Evolutionary conservation across 352 stramenopile species (phyloP), one percentile per base, ranked within the genome.

Genomic region (Phytopythium oedochilum): DNA sequence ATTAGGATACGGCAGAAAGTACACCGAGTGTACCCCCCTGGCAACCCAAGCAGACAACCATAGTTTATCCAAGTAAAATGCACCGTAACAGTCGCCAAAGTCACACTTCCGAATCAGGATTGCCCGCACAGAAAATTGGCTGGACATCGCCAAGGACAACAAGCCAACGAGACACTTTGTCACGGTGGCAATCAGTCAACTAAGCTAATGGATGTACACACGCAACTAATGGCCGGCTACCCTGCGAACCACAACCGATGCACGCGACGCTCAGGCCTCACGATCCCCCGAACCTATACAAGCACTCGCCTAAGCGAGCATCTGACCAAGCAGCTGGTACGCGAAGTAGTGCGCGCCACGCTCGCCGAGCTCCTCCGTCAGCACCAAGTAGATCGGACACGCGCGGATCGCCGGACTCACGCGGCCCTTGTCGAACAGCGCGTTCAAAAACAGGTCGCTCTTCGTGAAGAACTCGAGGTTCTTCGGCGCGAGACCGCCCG

Each of bases 401-500:
- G 66, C 64, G 36, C 75, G 59, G 35, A 96, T 68, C 22, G 89
- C 65, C 15, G 71, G 66, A 51, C 67, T 88, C 26, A 96, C 84
- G 53, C 87, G 83, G 34, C 87, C 87, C 66, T 95, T 90, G 75
- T 95, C 85, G 45, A 86, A 84, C 59, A 89, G 69, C 23, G 75
- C 68, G 59, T 86, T 69, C 64, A 90, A 73, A 70, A 96, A 92
- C 39, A 77, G 62, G 22, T 68, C 60, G 53, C 66, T 66, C 66
- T 83, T 80, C 34, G 71, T 82, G 67, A 98, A 97, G 53, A 88
- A 90, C 60, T 91, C 70, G 34, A 98, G 73, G 71, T 98, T 98
- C 76, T 99, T 99, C 5, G 88, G 88, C 32, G 96, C 97, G 34
- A 99, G 81, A 49, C 94, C 96, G 34, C 96, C 96, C 20, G 92